phyloP scores from a whole-genome alignment of 495 filamentous ascomycete species.

The Penicillium simplicissimum region DNA sequence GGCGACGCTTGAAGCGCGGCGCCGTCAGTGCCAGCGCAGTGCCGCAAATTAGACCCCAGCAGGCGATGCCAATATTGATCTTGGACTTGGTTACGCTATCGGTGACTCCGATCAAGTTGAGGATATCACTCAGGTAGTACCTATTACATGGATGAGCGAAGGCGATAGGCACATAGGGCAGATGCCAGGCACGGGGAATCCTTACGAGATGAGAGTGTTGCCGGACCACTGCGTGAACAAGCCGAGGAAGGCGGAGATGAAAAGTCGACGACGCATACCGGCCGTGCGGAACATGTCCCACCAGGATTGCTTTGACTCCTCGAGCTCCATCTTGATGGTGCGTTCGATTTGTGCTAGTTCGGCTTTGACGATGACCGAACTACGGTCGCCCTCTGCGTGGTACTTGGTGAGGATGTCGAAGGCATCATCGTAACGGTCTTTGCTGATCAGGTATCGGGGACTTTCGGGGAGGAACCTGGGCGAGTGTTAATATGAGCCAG shows the following conservation, averaged over 20 bases:
- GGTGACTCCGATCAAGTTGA: constrained; percentile 51
- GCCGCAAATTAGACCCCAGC: constrained; percentile 57
- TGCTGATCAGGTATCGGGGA: constrained; percentile 60
- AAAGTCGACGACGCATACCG: constrained; percentile 57
- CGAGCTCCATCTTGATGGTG: constrained; percentile 58
- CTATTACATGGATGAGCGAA: constrained; percentile 25
- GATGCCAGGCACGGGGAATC: constrained; percentile 10
- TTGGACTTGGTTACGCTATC: constrained; percentile 52
- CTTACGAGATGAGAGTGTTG: constrained; percentile 60
- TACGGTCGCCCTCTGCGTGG: constrained; percentile 58
- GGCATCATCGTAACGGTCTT: constrained; percentile 60
- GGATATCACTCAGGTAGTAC: constrained; percentile 55
- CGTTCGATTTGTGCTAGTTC: constrained; percentile 62
- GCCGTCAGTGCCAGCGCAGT: constrained; percentile 54
- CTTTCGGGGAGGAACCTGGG: constrained; percentile 57
- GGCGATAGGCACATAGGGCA: neutral
- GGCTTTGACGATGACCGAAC: constrained; percentile 57
- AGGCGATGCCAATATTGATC: constrained; percentile 59
- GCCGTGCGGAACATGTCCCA: constrained; percentile 52
- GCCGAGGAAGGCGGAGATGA: constrained; percentile 58
- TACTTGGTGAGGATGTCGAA: constrained; percentile 58
- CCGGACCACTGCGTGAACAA: constrained; percentile 67
- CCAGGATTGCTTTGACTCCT: constrained; percentile 56
- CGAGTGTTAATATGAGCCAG: constrained; percentile 1
- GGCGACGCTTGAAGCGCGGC: constrained; percentile 52